phyloP scores from a whole-genome alignment of 75 land plant genomes.

The Pseudotsuga menziesii region DNA sequence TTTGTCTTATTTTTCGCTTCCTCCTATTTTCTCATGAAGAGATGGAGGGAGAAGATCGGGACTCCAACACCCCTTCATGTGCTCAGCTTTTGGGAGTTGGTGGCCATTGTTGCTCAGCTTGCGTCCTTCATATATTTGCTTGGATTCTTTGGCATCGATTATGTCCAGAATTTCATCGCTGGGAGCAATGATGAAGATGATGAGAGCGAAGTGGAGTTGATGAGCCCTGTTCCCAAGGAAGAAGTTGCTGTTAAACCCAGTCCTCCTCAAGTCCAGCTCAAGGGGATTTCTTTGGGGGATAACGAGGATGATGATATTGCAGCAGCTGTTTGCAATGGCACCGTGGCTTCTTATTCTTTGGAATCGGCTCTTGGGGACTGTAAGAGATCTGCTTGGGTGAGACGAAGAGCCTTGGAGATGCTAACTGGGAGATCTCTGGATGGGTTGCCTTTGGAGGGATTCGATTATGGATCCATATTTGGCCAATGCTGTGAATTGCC shows the following conservation, averaged over 20 bases:
- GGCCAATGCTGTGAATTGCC: constrained; percentile 92
- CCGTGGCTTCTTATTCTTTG: constrained; percentile 47
- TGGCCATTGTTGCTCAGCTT: constrained; percentile 49
- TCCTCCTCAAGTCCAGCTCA: constrained; percentile 11
- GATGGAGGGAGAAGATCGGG: constrained; percentile 89
- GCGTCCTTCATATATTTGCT: constrained; percentile 76
- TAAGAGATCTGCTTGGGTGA: constrained; percentile 48
- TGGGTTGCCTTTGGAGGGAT: constrained; percentile 67
- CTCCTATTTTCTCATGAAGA: constrained; percentile 52
- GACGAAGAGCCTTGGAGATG: constrained; percentile 48
- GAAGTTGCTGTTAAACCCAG: background rate
- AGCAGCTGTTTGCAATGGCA: constrained; percentile 37
- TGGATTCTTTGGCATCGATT: constrained; percentile 81
- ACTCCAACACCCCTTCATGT: constrained; percentile 64
- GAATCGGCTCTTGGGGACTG: constrained; percentile 68
- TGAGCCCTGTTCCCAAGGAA: background rate
- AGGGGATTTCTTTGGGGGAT: constrained; percentile 3
- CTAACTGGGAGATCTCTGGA: constrained; percentile 45
- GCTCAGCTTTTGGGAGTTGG: constrained; percentile 51
- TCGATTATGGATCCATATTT: constrained; percentile 56
- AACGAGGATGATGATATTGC: constrained; percentile 55
- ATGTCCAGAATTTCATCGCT: constrained; percentile 48
- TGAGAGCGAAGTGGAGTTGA: background rate
- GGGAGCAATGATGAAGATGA: constrained; percentile 3
- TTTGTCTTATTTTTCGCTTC: constrained; percentile 52